Conservation (phyloP, 179 eudicot species). For the Actinidia polygama region DNA sequence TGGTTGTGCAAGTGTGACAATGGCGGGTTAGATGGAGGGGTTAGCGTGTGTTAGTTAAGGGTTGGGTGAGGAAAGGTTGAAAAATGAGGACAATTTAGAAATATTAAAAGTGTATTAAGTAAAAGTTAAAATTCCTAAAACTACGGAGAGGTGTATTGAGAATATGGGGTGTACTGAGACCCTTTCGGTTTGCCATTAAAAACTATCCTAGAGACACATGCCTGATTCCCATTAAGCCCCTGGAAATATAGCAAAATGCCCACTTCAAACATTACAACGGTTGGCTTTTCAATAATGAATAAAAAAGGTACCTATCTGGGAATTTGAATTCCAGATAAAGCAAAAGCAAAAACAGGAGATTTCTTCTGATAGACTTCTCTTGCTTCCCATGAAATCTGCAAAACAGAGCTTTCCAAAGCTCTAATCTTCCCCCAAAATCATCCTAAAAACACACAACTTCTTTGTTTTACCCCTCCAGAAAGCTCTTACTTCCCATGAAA, state of each 20-base stretch:
- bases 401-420: constrained; percentile 6
- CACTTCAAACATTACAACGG: constrained; percentile 21
- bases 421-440: constrained; percentile 6
- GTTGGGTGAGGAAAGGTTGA: too few species aligned
- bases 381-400: constrained; percentile 5
- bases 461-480: not conserved
- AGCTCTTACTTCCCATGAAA: constrained; percentile 8
- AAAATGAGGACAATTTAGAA: too few species aligned
- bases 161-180: too few species aligned
- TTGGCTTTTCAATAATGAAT: constrained; percentile 7
- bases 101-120: too few species aligned
- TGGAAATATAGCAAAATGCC: not conserved
- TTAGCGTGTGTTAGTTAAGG: too few species aligned
- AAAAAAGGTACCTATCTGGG: constrained; percentile 6
- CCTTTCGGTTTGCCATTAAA: too few species aligned
- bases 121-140: too few species aligned
- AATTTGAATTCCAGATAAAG: constrained; percentile 31
- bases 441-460: not conserved
- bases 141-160: too few species aligned
- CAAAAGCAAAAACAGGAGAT: constrained; percentile 22
- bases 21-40: too few species aligned
- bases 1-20: too few species aligned
- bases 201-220: too few species aligned
- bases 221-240: constrained; percentile 6
- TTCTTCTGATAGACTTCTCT: constrained; percentile 14